phyloP scores from a whole-genome alignment of 495 filamentous ascomycete genomes.

The Trichoderma asperelloides region DNA sequence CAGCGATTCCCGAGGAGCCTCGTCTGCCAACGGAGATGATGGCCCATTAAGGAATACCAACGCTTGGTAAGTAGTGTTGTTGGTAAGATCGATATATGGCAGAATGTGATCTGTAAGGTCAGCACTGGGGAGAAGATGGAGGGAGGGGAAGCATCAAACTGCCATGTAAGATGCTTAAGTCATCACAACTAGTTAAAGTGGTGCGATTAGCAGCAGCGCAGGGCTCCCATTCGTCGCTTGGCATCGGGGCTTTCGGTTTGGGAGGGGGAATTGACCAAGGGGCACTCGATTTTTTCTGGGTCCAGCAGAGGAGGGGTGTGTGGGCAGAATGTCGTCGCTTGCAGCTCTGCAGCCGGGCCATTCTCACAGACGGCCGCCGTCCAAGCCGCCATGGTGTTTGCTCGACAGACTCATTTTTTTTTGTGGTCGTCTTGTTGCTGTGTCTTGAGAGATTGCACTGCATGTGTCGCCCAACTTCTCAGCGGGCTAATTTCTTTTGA shows the following conservation, averaged over 20 bases:
- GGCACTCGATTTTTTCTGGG: not conserved
- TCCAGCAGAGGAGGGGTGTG: not conserved
- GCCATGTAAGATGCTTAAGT: not conserved
- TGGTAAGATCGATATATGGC: not conserved
- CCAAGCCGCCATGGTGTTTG: no score
- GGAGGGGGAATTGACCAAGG: conserved; percentile 1
- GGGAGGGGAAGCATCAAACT: not conserved
- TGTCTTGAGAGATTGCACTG: no score
- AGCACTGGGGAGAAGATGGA: not conserved
- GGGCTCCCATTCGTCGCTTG: not conserved
- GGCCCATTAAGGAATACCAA: not conserved
- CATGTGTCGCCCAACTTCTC: no score
- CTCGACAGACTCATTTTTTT: no score
- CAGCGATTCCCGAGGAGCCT: not conserved
- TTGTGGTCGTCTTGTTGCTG: no score
- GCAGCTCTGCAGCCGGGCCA: no score
- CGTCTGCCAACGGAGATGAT: not conserved
- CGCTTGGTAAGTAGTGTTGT: not conserved
- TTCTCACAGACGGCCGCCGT: no score
- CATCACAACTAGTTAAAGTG: not conserved
- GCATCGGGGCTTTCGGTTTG: not conserved
- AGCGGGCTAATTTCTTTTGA: no score
- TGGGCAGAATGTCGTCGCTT: no score
- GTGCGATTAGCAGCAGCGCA: not conserved
- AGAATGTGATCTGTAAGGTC: conserved; percentile 5